These are phyloP conservation scores for Sarocladium strictum DNA, from an alignment of 2,329 filamentous ascomycete genomes.

Conservation along the genomic window DNA sequence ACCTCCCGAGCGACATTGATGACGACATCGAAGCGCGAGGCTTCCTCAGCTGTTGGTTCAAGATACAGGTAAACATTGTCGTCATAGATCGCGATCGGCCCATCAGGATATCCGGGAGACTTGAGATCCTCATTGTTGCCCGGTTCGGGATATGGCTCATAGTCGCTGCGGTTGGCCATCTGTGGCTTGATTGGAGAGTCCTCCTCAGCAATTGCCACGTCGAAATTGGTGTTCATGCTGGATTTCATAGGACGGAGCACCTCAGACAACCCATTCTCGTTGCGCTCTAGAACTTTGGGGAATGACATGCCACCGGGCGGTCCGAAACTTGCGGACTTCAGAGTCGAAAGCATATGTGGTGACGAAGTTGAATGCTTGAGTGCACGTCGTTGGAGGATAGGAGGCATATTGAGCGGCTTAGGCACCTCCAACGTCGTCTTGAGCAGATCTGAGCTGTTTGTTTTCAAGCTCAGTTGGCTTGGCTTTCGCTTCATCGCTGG, in stretches of 20 bases:
- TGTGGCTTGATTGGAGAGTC: conserved; percentile 55
- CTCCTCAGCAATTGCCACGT: conserved; percentile 46
- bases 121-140: conserved; percentile 74
- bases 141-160: conserved; percentile 57
- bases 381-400: conserved; percentile 55
- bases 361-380: conserved; percentile 64
- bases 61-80: conserved; percentile 73
- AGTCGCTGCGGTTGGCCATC: conserved; percentile 50
- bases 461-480: conserved; percentile 73
- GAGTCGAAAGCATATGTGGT: conserved; percentile 56
- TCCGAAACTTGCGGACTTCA: conserved; percentile 55
- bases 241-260: conserved; percentile 48
- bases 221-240: conserved; percentile 28
- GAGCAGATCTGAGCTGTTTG: conserved; percentile 53
- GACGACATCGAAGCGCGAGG: conserved; percentile 71
- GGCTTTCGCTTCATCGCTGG: conserved; percentile 68
- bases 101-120: conserved; percentile 75
- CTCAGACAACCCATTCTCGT: conserved; percentile 54
- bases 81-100: conserved; percentile 75
- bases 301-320: conserved; percentile 59
- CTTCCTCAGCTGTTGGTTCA: conserved; percentile 73
- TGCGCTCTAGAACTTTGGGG: conserved; percentile 53
- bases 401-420: conserved; percentile 47
- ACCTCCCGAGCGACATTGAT: conserved; percentile 83
- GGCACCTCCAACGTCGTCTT: conserved; percentile 46